A percentile compares a stretch with the other conserved stretches of the same genome.
Evolutionary conservation across 2,329 filamentous ascomycete species (phyloP).

Genomic region (Diaporthe helianthi): DNA sequence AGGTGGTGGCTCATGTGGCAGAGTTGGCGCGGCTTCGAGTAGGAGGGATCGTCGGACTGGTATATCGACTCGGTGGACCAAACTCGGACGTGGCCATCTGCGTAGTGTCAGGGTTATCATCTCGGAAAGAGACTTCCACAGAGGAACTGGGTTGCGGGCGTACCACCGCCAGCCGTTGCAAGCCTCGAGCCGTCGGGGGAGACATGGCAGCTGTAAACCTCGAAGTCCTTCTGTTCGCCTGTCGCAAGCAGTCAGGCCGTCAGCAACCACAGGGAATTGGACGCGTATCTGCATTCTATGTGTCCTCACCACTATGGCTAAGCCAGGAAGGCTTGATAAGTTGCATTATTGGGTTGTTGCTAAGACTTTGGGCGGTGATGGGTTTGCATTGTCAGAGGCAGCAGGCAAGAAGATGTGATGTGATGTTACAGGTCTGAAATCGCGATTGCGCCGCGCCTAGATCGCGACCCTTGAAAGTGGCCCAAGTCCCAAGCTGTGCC

Average conservation of each 20-base stretch:
- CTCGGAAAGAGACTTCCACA: background rate
- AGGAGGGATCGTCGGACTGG: slow-evolving; percentile 75
- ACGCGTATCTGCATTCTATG: background rate
- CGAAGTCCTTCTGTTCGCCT: slow-evolving; percentile 97
- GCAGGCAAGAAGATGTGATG: background rate
- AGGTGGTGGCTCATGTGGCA: slow-evolving; percentile 99
- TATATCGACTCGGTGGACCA: slow-evolving; percentile 97
- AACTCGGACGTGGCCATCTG: slow-evolving; percentile 92
- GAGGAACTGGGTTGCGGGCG: slow-evolving; percentile 40
- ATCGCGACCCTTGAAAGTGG: slow-evolving; percentile 19
- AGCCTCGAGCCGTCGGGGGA: slow-evolving; percentile 92
- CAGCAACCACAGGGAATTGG: slow-evolving; percentile 31
- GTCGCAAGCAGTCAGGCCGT: slow-evolving; percentile 37
- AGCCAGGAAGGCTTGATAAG: slow-evolving; percentile 96
- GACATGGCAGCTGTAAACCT: slow-evolving; percentile 97
- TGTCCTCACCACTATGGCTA: slow-evolving; percentile 82
- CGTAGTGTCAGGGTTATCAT: background rate
- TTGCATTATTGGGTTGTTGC: slow-evolving; percentile 63
- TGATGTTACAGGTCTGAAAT: slow-evolving; percentile 22
- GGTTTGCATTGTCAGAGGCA: slow-evolving; percentile 31
- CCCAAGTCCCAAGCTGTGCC: slow-evolving; percentile 9
- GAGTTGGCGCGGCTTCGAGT: slow-evolving; percentile 85
- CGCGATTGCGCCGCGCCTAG: slow-evolving; percentile 32
- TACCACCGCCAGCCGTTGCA: slow-evolving; percentile 92
- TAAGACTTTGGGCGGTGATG: slow-evolving; percentile 24